These are phyloP conservation scores for Letharia lupina DNA, from an alignment of 495 filamentous ascomycete genomes.

Conservation along the genomic window DNA sequence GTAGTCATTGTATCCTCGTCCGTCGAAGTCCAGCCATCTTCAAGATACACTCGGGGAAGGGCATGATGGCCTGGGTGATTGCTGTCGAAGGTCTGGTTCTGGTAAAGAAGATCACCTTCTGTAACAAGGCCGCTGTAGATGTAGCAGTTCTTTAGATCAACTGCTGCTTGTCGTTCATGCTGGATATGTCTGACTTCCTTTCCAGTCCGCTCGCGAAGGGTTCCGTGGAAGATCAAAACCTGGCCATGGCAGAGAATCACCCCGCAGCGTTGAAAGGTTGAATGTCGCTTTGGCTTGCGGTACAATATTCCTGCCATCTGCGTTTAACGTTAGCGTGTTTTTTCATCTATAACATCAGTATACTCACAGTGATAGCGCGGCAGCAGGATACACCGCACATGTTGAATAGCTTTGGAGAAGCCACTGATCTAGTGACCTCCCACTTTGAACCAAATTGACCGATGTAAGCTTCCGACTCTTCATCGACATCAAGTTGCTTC, in stretches of 20 bases:
- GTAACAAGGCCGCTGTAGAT: conserved; percentile 63
- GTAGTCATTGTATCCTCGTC: conserved; percentile 66
- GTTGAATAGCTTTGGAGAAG: conserved; percentile 60
- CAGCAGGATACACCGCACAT: conserved; percentile 60
- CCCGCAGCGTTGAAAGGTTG: conserved; percentile 53
- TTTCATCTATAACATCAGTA: not conserved
- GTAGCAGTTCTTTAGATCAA: conserved; percentile 62
- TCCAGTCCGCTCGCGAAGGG: conserved; percentile 49
- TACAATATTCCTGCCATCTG: conserved; percentile 59
- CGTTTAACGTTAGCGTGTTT: conserved; percentile 5
- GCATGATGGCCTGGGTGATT: conserved; percentile 57
- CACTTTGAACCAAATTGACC: conserved; percentile 65
- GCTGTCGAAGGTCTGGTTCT: conserved; percentile 61
- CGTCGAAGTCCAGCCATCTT: conserved; percentile 56
- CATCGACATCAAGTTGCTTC: conserved; percentile 56
- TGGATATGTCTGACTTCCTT: conserved; percentile 53
- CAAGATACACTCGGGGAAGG: conserved; percentile 55
- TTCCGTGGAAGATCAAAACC: conserved; percentile 56
- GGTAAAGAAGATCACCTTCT: conserved; percentile 58
- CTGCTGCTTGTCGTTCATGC: conserved; percentile 48
- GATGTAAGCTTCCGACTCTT: conserved; percentile 58
- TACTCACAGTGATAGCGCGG: conserved; percentile 50
- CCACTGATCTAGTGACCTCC: conserved; percentile 60
- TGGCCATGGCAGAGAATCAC: conserved; percentile 58
- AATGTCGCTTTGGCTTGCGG: conserved; percentile 56